Evolutionary conservation across 2,329 filamentous ascomycete species (phyloP).

Genomic region (Colletotrichum musae): DNA sequence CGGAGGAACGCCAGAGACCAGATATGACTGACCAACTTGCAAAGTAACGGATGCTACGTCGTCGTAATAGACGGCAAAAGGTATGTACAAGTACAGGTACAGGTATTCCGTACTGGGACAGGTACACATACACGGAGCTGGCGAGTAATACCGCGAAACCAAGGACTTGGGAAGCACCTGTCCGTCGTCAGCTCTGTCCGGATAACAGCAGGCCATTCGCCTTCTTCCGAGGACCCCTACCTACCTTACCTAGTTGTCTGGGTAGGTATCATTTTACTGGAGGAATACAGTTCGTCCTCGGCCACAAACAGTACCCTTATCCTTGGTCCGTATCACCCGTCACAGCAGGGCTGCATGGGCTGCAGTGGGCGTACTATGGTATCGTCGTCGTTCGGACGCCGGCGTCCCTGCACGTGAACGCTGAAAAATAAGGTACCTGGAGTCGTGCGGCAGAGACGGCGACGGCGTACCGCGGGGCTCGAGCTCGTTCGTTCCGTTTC

Average conservation of each 20-base stretch:
- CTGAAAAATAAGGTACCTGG: not conserved
- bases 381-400: conserved; percentile 3
- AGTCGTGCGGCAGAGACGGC: not conserved
- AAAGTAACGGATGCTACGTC: too few species aligned
- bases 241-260: too few species aligned
- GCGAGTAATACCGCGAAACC: conserved; percentile 21
- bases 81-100: conserved; percentile 1
- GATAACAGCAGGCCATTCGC: too few species aligned
- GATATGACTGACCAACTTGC: too few species aligned
- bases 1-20: too few species aligned
- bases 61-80: not conserved
- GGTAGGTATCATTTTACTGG: too few species aligned
- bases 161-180: conserved; percentile 28
- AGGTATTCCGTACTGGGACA: conserved; percentile 12
- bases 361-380: not conserved
- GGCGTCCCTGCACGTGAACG: conserved; percentile 5
- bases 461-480: conserved; percentile 1
- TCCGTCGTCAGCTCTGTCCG: too few species aligned
- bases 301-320: too few species aligned
- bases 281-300: too few species aligned
- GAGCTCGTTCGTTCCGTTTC: conserved; percentile 5
- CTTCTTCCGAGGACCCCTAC: conserved; percentile 30
- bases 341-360: conserved; percentile 33
- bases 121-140: conserved; percentile 7
- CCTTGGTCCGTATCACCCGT: not conserved